phyloP scores from a whole-genome alignment of 1,284 basidiomycete genomes.

The Leucoagaricus sp. region DNA sequence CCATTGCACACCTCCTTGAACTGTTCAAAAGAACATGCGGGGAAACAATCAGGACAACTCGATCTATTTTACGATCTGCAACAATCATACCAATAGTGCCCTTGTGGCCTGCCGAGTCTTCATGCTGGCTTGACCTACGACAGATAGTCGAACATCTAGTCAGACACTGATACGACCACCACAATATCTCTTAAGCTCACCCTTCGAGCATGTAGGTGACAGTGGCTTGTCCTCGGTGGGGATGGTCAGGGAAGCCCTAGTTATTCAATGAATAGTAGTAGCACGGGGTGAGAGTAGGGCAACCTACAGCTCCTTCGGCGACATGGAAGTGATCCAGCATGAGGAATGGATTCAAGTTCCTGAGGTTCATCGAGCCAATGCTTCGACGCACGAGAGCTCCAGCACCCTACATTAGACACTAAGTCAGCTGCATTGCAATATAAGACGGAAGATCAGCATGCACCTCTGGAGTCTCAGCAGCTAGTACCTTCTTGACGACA shows the following conservation, averaged over 20 bases:
- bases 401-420: slow-evolving; percentile 56
- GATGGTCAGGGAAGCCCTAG: slow-evolving; percentile 81
- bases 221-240: slow-evolving; percentile 87
- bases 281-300: neutral
- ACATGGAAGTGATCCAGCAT: slow-evolving; percentile 84
- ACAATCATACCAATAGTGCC: slow-evolving; percentile 58
- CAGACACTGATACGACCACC: too few species aligned
- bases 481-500: slow-evolving; percentile 75
- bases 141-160: too few species aligned
- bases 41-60: neutral
- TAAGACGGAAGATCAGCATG: neutral
- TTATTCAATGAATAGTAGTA: neutral
- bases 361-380: slow-evolving; percentile 76
- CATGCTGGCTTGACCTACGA: slow-evolving; percentile 70
- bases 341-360: slow-evolving; percentile 89
- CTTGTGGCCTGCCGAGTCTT: slow-evolving; percentile 90
- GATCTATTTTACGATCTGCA: too few species aligned
- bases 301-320: slow-evolving; percentile 57
- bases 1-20: slow-evolving; percentile 90
- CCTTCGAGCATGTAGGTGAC: slow-evolving; percentile 92
- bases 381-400: slow-evolving; percentile 89
- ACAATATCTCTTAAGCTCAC: slow-evolving; percentile 30
- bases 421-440: neutral
- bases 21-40: slow-evolving; percentile 25
- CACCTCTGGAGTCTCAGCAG: slow-evolving; percentile 83